Evolutionary conservation across 495 filamentous ascomycete genomes (phyloP).

Genomic region (Xylona heveae): DNA sequence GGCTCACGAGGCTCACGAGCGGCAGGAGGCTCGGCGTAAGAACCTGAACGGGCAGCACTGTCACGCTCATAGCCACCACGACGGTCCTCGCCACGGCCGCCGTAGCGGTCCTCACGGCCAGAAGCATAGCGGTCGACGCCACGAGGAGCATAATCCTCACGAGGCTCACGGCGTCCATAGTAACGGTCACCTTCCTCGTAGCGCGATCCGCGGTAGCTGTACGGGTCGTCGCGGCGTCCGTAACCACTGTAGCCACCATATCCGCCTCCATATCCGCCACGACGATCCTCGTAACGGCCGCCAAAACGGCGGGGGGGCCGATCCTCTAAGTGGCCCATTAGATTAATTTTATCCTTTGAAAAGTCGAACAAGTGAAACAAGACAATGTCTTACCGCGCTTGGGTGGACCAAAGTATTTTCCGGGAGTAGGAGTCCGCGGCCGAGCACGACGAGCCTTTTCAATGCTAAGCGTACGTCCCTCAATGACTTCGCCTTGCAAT

Average conservation of each 20-base stretch:
- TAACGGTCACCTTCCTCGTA: slow-evolving; percentile 23
- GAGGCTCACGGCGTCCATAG: slow-evolving; percentile 24
- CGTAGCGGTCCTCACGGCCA: slow-evolving; percentile 37
- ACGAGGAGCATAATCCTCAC: slow-evolving; percentile 43
- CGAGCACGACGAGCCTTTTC: slow-evolving; percentile 94
- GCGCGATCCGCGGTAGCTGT: slow-evolving; percentile 15
- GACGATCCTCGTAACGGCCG: slow-evolving; percentile 24
- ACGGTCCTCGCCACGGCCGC: slow-evolving; percentile 28
- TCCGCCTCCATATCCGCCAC: slow-evolving; percentile 28
- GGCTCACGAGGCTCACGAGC: slow-evolving; percentile 15
- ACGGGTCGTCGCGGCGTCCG: slow-evolving; percentile 30
- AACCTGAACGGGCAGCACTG: slow-evolving; percentile 17
- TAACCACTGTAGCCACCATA: slow-evolving; percentile 25
- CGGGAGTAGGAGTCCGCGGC: slow-evolving; percentile 88
- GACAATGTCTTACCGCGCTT: slow-evolving; percentile 96
- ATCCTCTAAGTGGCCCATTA: neutral
- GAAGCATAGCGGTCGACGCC: slow-evolving; percentile 45
- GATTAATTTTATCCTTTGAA: neutral
- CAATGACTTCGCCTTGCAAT: slow-evolving; percentile 83
- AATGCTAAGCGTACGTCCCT: slow-evolving; percentile 91
- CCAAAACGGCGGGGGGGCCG: neutral
- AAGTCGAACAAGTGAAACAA: slow-evolving; percentile 1
- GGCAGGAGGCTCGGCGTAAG: neutral
- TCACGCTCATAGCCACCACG: slow-evolving; percentile 21
- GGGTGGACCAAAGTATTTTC: slow-evolving; percentile 97